These are phyloP conservation scores for Botryotinia calthae DNA, from an alignment of 2,329 filamentous ascomycete species.

Conservation along the genomic window DNA sequence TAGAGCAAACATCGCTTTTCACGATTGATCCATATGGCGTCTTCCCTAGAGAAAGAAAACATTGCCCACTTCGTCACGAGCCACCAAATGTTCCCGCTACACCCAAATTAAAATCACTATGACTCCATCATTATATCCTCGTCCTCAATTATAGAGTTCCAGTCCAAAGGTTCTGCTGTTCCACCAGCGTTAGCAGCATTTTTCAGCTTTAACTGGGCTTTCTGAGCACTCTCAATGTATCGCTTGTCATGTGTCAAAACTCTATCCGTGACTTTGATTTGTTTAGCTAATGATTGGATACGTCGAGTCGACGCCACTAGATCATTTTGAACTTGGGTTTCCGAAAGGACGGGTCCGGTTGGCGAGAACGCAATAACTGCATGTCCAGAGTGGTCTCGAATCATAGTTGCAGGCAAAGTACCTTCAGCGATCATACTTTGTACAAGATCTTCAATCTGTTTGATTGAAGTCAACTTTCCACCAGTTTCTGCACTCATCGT, in stretches of 20 bases:
- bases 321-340: slow-evolving; percentile 50
- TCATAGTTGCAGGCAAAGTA: slow-evolving; percentile 53
- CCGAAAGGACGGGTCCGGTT: slow-evolving; percentile 45
- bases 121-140: slow-evolving; percentile 36
- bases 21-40: background rate
- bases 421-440: slow-evolving; percentile 54
- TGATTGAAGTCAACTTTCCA: slow-evolving; percentile 42
- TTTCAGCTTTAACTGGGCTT: slow-evolving; percentile 47
- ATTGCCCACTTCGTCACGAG: background rate
- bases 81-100: background rate
- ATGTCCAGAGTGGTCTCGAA: slow-evolving; percentile 39
- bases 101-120: slow-evolving; percentile 13
- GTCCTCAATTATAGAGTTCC: slow-evolving; percentile 32
- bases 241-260: slow-evolving; percentile 55
- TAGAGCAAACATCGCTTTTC: background rate
- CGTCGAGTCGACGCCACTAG: slow-evolving; percentile 44
- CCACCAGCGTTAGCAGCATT: slow-evolving; percentile 21
- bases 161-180: slow-evolving; percentile 28
- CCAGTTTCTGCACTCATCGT: slow-evolving; percentile 57
- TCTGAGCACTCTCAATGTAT: slow-evolving; percentile 49
- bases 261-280: slow-evolving; percentile 53
- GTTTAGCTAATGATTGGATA: slow-evolving; percentile 46
- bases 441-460: slow-evolving; percentile 48
- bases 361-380: slow-evolving; percentile 53
- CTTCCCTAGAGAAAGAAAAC: background rate